A percentile compares a stretch with the other conserved stretches of the same genome.
phyloP scores from a whole-genome alignment of 768 basidiomycete genomes.

The Agaricus blazei region DNA sequence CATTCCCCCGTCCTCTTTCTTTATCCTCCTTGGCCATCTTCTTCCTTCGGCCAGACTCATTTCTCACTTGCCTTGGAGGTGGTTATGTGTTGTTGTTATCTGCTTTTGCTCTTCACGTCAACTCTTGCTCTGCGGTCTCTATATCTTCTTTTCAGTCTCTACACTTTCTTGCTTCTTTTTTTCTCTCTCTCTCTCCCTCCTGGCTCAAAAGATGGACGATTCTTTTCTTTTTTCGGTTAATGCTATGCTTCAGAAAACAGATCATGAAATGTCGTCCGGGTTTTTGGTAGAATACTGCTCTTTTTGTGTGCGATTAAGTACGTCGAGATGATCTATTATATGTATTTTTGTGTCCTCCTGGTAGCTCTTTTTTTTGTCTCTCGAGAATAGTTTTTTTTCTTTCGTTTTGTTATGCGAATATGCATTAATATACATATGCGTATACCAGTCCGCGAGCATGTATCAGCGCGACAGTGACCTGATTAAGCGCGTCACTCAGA shows the following conservation, averaged over 20 bases:
- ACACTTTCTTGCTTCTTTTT: slow-evolving; percentile 1
- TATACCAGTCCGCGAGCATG: neutral
- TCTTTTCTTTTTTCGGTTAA: neutral
- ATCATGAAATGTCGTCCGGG: neutral
- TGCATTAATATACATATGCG: slow-evolving; percentile 9
- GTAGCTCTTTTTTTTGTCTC: slow-evolving; percentile 15
- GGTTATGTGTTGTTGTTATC: neutral
- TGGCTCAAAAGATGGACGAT: neutral
- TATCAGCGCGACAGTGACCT: neutral
- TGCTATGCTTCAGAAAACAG: neutral
- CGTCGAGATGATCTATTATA: slow-evolving; percentile 16
- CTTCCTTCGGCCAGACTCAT: neutral
- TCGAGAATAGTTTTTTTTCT: slow-evolving; percentile 13
- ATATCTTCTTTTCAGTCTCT: neutral
- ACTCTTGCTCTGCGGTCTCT: neutral
- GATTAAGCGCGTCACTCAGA: neutral
- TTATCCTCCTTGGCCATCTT: neutral
- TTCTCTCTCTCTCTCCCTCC: neutral
- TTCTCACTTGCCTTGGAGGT: slow-evolving; percentile 3
- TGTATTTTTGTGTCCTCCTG: slow-evolving; percentile 11
- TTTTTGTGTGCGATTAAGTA: slow-evolving; percentile 26
- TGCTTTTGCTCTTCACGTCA: neutral
- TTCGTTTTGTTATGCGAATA: slow-evolving; percentile 22
- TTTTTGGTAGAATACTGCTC: slow-evolving; percentile 10
- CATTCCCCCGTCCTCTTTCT: neutral